These are phyloP conservation scores for Salvia rosmarinus DNA, from an alignment of 257 asterid species.

Conservation along the genomic window DNA sequence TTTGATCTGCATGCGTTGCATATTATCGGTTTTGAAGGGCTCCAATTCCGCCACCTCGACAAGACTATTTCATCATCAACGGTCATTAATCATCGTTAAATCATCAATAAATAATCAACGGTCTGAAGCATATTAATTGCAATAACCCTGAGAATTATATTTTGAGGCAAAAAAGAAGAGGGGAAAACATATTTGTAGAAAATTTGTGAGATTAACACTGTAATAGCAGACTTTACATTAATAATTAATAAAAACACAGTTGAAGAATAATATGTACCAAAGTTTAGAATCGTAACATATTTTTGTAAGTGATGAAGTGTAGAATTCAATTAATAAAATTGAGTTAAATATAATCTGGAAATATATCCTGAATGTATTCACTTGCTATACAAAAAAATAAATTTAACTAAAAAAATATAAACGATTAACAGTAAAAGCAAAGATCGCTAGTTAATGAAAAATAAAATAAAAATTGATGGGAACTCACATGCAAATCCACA, in stretches of 20 bases:
- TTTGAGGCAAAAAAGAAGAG: too few relatives aligned
- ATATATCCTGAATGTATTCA: conserved; percentile 5
- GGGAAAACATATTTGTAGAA: too few relatives aligned
- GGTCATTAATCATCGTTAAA: neutral
- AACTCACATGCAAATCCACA: conserved; percentile 48
- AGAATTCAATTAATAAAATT: too few relatives aligned
- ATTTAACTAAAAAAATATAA: neutral
- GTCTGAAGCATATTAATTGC: too few relatives aligned
- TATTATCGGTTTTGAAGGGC: neutral
- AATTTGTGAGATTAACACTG: too few relatives aligned
- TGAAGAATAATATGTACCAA: too few relatives aligned
- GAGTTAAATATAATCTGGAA: neutral
- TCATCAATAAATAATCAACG: neutral
- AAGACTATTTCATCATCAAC: conserved; percentile 15
- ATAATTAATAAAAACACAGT: too few relatives aligned
- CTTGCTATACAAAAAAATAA: conserved; percentile 16
- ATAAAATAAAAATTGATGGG: neutral
- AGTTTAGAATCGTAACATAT: too few relatives aligned
- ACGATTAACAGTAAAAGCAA: neutral
- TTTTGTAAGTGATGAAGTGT: neutral
- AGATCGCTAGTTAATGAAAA: too few relatives aligned
- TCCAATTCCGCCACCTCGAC: conserved; percentile 35
- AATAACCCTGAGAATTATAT: too few relatives aligned
- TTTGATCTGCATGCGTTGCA: conserved; percentile 41
- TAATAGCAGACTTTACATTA: too few relatives aligned